These are phyloP conservation scores for Sphaceloma murrayae DNA, from an alignment of 2,329 filamentous ascomycete species.

Conservation along the genomic window DNA sequence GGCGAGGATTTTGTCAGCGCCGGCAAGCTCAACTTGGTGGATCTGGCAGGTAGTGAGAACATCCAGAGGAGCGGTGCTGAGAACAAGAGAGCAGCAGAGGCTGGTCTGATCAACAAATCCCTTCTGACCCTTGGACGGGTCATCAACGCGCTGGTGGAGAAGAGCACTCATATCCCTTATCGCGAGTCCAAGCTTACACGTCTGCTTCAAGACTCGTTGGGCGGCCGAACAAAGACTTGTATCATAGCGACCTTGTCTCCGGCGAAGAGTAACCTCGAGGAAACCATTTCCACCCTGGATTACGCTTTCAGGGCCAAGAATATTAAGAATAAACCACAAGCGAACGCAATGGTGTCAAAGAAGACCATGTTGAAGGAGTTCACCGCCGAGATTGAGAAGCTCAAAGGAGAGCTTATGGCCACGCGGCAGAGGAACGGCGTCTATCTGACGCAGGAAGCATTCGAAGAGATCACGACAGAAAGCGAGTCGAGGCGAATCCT, in stretches of 20 bases:
- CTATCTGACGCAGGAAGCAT: slow-evolving; percentile 79
- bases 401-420: slow-evolving; percentile 87
- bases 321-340: slow-evolving; percentile 93
- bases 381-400: slow-evolving; percentile 81
- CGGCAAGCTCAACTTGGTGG: slow-evolving; percentile 92
- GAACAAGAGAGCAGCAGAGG: slow-evolving; percentile 93
- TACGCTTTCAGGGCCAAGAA: slow-evolving; percentile 98
- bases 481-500: slow-evolving; percentile 88
- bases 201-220: slow-evolving; percentile 89
- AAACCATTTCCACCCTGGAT: slow-evolving; percentile 95
- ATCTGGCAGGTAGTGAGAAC: slow-evolving; percentile 94
- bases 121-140: slow-evolving; percentile 88
- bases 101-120: slow-evolving; percentile 96
- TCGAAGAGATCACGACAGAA: slow-evolving; percentile 82
- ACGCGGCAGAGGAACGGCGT: slow-evolving; percentile 91
- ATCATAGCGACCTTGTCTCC: slow-evolving; percentile 96
- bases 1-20: slow-evolving; percentile 85
- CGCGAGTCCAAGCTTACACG: slow-evolving; percentile 94
- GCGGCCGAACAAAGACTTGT: slow-evolving; percentile 92
- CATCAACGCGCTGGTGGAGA: slow-evolving; percentile 94
- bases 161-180: slow-evolving; percentile 78
- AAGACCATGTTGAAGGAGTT: slow-evolving; percentile 87
- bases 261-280: slow-evolving; percentile 88
- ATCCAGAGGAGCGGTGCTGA: slow-evolving; percentile 94
- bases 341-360: slow-evolving; percentile 86